These are phyloP conservation scores for Oryza glaberrima DNA, from an alignment of 176 grass and related monocot species.

Conservation along the genomic window DNA sequence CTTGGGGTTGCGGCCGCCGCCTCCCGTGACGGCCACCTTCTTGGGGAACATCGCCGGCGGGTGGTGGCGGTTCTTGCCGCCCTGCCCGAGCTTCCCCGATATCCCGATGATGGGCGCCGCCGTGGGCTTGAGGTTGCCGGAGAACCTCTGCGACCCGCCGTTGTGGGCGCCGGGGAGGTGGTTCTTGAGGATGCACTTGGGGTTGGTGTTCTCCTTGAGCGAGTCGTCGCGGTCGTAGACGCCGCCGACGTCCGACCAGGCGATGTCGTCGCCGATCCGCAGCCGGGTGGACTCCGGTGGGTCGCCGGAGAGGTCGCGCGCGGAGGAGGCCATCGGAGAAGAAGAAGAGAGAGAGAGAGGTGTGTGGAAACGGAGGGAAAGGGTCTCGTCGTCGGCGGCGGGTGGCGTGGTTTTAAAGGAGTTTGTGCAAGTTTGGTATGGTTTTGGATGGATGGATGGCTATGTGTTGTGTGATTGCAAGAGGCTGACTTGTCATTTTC, in stretches of 20 bases:
- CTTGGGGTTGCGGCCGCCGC: slow-evolving; percentile 54
- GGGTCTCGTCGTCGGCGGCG: not conserved
- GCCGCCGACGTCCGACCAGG: slow-evolving; percentile 64
- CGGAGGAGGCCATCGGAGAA: slow-evolving; percentile 23
- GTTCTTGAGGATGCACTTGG: slow-evolving; percentile 67
- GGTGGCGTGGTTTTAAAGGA: slow-evolving; percentile 31
- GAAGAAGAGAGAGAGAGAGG: not conserved
- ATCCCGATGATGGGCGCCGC: slow-evolving; percentile 63
- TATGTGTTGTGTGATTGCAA: not conserved
- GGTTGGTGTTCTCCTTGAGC: slow-evolving; percentile 89
- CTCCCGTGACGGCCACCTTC: slow-evolving; percentile 43
- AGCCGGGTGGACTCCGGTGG: slow-evolving; percentile 51
- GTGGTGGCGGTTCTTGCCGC: slow-evolving; percentile 38
- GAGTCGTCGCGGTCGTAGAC: slow-evolving; percentile 92
- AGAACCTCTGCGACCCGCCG: slow-evolving; percentile 68
- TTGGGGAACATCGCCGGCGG: slow-evolving; percentile 69
- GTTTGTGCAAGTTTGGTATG: not conserved
- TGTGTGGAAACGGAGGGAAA: not conserved
- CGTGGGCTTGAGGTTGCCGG: slow-evolving; percentile 66
- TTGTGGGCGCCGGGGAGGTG: not conserved
- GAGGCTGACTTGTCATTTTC: slow-evolving; percentile 1
- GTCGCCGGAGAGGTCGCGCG: slow-evolving; percentile 1
- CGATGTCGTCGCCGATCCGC: slow-evolving; percentile 50
- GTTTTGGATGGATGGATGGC: not conserved
- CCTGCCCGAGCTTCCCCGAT: slow-evolving; percentile 49